These are phyloP conservation scores for Cymbomonas tetramitiformis DNA, from an alignment of 139 green algal genomes.

Conservation along the genomic window DNA sequence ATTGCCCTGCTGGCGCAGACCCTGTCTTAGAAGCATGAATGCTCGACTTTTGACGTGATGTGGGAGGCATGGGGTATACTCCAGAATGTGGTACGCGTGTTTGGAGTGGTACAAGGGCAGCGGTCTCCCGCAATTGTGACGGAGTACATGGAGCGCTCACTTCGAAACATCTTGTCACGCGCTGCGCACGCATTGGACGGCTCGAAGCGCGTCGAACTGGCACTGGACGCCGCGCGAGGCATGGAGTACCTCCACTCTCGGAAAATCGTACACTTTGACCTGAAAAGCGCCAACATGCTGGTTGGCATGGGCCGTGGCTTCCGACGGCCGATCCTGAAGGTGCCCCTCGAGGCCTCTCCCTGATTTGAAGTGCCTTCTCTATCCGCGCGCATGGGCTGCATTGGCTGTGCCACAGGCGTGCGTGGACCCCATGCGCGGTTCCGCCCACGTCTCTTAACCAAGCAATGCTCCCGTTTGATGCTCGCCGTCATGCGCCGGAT, in stretches of 20 bases:
- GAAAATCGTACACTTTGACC: slow-evolving; percentile 83
- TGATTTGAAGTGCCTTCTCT: too few relatives aligned
- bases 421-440: too few relatives aligned
- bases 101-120: not conserved
- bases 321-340: not conserved
- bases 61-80: not conserved
- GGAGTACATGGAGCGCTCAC: slow-evolving; percentile 47
- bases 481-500: too few relatives aligned
- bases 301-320: slow-evolving; percentile 33
- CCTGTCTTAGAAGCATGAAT: too few relatives aligned
- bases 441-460: too few relatives aligned
- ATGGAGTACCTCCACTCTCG: slow-evolving; percentile 78
- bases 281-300: slow-evolving; percentile 86
- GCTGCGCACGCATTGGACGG: slow-evolving; percentile 1
- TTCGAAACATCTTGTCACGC: not conserved
- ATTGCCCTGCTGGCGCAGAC: too few relatives aligned
- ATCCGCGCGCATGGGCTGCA: too few relatives aligned
- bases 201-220: slow-evolving; percentile 50
- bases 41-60: too few relatives aligned
- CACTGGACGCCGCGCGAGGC: slow-evolving; percentile 55
- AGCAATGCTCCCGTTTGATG: too few relatives aligned
- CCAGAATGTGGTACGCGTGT: slow-evolving; percentile 18
- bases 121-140: slow-evolving; percentile 36
- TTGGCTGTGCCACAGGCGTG: too few relatives aligned
- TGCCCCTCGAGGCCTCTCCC: too few relatives aligned